Evolutionary conservation across 139 green algal genomes (phyloP).

Genomic region (Chlorella vulgaris): DNA sequence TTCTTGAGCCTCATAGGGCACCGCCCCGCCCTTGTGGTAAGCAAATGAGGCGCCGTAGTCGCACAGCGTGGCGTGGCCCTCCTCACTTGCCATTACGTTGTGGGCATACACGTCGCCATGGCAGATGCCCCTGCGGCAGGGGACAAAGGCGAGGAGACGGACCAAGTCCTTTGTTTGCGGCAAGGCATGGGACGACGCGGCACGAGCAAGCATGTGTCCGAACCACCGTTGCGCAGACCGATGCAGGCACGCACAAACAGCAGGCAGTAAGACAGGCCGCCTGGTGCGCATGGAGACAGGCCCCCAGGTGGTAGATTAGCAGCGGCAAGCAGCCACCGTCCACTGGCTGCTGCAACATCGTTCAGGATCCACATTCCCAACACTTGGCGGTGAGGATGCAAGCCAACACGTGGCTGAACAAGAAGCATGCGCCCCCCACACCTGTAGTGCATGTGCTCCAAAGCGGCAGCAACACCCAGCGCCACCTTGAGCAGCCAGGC

Average conservation of each 20-base stretch:
- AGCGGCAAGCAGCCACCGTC: too few relatives aligned
- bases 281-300: not conserved
- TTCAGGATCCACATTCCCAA: too few relatives aligned
- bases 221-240: too few relatives aligned
- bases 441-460: constrained; percentile 60
- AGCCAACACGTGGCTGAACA: not conserved
- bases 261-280: too few relatives aligned
- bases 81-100: constrained; percentile 69
- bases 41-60: constrained; percentile 85
- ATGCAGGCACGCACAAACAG: too few relatives aligned
- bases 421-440: not conserved
- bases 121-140: constrained; percentile 43
- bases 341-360: too few relatives aligned
- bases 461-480: constrained; percentile 37
- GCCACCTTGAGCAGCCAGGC: constrained; percentile 50
- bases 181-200: not conserved
- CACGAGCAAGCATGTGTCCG: too few relatives aligned
- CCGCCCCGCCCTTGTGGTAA: constrained; percentile 50
- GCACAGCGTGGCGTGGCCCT: constrained; percentile 61
- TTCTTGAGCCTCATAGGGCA: constrained; percentile 69
- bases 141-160: not conserved
- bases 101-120: constrained; percentile 88
- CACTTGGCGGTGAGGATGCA: too few relatives aligned
- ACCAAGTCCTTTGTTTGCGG: not conserved
- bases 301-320: too few relatives aligned